Base-by-base conservation (phyloP, 352 stramenopile genomes). In the Phytophthora ohioensis region DNA sequence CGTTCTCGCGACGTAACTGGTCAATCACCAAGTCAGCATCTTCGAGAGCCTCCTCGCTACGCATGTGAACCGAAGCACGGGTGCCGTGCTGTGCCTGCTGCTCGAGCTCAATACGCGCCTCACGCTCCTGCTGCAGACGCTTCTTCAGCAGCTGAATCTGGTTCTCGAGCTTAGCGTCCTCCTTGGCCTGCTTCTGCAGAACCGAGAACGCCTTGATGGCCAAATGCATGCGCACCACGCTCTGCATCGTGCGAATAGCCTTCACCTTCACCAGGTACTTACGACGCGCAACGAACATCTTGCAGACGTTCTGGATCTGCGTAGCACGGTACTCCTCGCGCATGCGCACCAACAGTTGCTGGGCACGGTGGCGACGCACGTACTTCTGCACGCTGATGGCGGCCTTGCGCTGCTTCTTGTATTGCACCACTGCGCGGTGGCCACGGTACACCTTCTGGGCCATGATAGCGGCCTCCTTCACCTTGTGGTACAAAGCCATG, bases 131-230 rank as follows among this genome's bases (percentile, higher is more conserved):
- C 56, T 97, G 79, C 41, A 99, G 73, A 45, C 97, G 94, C 57
- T 89, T 86, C 83, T 98, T 96, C 27, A 98, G 79, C 53, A 96
- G 67, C 56, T 91, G 84, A 54, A 99, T 96, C 78, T 98, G 95
- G 79, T 98, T 98, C 73, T 98, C 95, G 2, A 99, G 78, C 80
- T 99, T 99, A 38, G 94, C 94, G 67, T 98, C 93, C 64, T 98
- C 92, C 62, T 96, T 93, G 7, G 95, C 93, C 54, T 98, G 93
- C 41, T 83, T 84, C 53, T 94, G 84, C 12, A 94, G 65, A 52
- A 90, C 82, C 0, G 79, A 85, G 59, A 90, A 96, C 9, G 83
- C 81, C 38, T 89, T 89, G 54, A 93, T 69, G 7, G 88, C 88
- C 49, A 95, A 66, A 59, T 92, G 91, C 79, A 90, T 93, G 41